phyloP scores from a whole-genome alignment of 1,284 basidiomycete genomes.

The Melampsora americana region DNA sequence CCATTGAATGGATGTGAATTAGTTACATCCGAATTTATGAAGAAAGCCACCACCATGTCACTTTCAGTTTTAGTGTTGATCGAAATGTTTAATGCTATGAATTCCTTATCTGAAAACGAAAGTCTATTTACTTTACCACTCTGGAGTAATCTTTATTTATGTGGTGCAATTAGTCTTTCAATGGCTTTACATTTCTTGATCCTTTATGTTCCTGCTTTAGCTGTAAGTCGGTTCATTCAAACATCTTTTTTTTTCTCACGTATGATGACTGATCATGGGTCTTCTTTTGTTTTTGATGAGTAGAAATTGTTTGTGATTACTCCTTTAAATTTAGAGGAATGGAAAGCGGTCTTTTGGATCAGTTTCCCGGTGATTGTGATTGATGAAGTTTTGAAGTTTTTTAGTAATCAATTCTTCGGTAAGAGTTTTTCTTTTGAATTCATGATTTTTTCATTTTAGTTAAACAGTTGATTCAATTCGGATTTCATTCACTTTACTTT shows the following conservation, averaged over 20 bases:
- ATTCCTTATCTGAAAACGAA: slow-evolving; percentile 97
- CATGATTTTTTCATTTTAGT: neutral
- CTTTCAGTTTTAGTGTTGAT: slow-evolving; percentile 87
- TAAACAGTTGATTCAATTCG: neutral
- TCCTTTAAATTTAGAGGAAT: slow-evolving; percentile 84
- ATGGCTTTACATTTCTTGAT: slow-evolving; percentile 92
- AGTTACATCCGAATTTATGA: slow-evolving; percentile 79
- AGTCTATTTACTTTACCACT: slow-evolving; percentile 79
- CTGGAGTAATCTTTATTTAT: slow-evolving; percentile 90
- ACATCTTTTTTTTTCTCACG: slow-evolving; percentile 28
- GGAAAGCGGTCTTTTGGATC: slow-evolving; percentile 87
- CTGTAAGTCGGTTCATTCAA: slow-evolving; percentile 66
- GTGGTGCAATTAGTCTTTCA: slow-evolving; percentile 77
- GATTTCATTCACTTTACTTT: too few relatives aligned
- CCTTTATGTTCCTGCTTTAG: slow-evolving; percentile 90
- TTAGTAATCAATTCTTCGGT: slow-evolving; percentile 63
- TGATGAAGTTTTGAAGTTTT: slow-evolving; percentile 85
- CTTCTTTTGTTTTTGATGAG: slow-evolving; percentile 19
- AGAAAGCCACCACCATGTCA: slow-evolving; percentile 89
- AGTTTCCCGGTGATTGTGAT: slow-evolving; percentile 83
- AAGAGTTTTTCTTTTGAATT: slow-evolving; percentile 7
- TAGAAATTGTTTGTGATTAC: slow-evolving; percentile 86
- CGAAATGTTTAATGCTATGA: slow-evolving; percentile 99
- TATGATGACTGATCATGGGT: slow-evolving; percentile 25
- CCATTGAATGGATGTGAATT: slow-evolving; percentile 87